phyloP scores from a whole-genome alignment of 2,329 filamentous ascomycete genomes.

The Pseudofabraea citricarpa region DNA sequence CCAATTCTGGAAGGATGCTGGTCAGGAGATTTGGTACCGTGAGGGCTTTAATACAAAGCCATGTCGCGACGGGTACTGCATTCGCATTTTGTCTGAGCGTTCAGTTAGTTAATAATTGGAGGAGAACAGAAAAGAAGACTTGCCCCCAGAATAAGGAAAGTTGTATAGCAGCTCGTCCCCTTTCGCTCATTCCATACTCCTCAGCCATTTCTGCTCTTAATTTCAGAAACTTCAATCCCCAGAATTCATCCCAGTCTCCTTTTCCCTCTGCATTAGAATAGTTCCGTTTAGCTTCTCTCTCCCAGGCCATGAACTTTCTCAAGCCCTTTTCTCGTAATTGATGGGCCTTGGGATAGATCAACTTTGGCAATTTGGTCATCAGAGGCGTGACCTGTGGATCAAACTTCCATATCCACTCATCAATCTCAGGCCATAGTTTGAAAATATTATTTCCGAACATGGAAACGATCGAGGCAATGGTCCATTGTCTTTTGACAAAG shows the following conservation, averaged over 20 bases:
- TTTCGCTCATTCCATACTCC: neutral
- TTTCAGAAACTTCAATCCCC: neutral
- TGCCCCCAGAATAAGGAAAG: neutral
- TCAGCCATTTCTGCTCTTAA: neutral
- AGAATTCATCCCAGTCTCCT: neutral
- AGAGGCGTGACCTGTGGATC: neutral
- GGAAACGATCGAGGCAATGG: neutral
- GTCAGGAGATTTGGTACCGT: neutral
- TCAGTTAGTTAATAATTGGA: too few relatives aligned
- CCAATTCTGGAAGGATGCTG: neutral
- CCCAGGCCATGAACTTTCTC: neutral
- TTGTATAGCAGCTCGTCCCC: neutral
- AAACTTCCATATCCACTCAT: neutral
- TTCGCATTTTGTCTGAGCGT: neutral
- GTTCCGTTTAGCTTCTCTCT: neutral
- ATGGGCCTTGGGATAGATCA: neutral
- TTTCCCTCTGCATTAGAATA: neutral
- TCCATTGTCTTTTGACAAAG: conserved; percentile 1
- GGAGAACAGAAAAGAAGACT: neutral
- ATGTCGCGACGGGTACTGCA: neutral
- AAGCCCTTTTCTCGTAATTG: neutral
- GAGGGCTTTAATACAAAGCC: neutral
- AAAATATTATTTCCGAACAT: neutral
- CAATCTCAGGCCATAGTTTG: neutral
- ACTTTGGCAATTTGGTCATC: neutral